Conservation (phyloP, 192 early-diverging fungal genomes). For the Coemansia sp. region DNA sequence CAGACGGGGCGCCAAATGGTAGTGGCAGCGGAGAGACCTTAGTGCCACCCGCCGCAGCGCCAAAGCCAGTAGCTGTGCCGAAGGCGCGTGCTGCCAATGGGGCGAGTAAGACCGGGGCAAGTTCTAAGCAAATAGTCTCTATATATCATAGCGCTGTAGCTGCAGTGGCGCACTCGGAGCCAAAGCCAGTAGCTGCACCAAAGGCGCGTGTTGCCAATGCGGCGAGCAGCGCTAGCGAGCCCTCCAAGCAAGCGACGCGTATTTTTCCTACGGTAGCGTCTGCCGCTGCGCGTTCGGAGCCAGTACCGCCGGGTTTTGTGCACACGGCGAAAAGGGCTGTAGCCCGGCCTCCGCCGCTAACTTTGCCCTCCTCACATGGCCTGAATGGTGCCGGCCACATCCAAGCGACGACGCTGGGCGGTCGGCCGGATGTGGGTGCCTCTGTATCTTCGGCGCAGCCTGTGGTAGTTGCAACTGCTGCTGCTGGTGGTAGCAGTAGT, state of each 20-base stretch:
- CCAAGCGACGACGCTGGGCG: not conserved
- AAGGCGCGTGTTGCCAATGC: not conserved
- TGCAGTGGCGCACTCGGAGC: not conserved
- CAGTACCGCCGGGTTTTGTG: not conserved
- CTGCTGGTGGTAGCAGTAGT: not conserved
- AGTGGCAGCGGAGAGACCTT: not conserved
- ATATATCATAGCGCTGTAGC: not conserved
- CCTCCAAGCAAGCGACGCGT: not conserved
- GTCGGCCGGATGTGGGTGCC: not conserved
- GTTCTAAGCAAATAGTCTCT: too few species aligned
- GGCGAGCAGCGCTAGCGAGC: not conserved
- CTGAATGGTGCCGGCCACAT: not conserved
- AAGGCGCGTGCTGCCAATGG: too few species aligned
- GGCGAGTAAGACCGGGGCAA: too few species aligned
- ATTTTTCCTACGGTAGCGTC: not conserved
- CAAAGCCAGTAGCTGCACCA: constrained; percentile 7
- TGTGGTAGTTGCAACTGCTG: not conserved
- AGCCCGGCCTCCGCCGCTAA: constrained; percentile 7
- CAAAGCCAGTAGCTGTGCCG: constrained; percentile 7
- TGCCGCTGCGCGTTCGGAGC: not conserved
- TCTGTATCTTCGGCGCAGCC: not conserved
- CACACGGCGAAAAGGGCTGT: constrained; percentile 3
- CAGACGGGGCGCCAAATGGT: constrained; percentile 6
- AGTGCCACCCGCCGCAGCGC: not conserved
- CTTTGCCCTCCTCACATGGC: not conserved